These are phyloP conservation scores for Xerocomus minutiporus DNA, from an alignment of 1,284 basidiomycete genomes.

Conservation along the genomic window DNA sequence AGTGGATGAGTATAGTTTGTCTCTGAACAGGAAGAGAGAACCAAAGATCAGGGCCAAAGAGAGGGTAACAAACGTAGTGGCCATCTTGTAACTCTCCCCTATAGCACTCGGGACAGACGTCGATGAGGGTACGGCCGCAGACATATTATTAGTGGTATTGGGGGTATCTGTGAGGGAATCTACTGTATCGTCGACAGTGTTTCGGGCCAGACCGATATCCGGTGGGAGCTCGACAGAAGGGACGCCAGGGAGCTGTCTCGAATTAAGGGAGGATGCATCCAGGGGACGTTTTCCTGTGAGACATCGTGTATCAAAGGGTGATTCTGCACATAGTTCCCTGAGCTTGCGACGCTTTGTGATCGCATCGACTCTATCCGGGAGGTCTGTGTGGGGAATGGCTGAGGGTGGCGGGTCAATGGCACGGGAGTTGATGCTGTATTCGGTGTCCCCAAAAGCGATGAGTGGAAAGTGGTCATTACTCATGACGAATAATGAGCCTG, in stretches of 20 bases:
- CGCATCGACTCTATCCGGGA: constrained; percentile 42
- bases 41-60: constrained; percentile 24
- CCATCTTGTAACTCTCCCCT: constrained; percentile 10
- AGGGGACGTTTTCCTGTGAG: constrained; percentile 55
- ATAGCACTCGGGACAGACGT: constrained; percentile 12
- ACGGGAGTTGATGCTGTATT: constrained; percentile 27
- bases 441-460: constrained; percentile 59
- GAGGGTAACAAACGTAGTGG: constrained; percentile 18
- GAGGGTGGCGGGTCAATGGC: constrained; percentile 38
- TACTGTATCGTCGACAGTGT: constrained; percentile 5
- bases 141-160: constrained; percentile 15
- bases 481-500: constrained; percentile 74
- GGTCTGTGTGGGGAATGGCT: constrained; percentile 26
- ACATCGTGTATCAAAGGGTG: constrained; percentile 49
- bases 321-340: constrained; percentile 35
- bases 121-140: constrained; percentile 18
- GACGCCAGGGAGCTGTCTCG: constrained; percentile 32
- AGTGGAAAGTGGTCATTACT: constrained; percentile 70
- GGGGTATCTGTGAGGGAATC: constrained; percentile 15
- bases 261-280: constrained; percentile 35
- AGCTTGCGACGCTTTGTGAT: constrained; percentile 41
- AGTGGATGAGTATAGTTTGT: constrained; percentile 15
- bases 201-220: constrained; percentile 2
- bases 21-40: constrained; percentile 26
- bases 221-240: constrained; percentile 30